phyloP scores from a whole-genome alignment of 495 filamentous ascomycete species.

The Penicillium simplicissimum region DNA sequence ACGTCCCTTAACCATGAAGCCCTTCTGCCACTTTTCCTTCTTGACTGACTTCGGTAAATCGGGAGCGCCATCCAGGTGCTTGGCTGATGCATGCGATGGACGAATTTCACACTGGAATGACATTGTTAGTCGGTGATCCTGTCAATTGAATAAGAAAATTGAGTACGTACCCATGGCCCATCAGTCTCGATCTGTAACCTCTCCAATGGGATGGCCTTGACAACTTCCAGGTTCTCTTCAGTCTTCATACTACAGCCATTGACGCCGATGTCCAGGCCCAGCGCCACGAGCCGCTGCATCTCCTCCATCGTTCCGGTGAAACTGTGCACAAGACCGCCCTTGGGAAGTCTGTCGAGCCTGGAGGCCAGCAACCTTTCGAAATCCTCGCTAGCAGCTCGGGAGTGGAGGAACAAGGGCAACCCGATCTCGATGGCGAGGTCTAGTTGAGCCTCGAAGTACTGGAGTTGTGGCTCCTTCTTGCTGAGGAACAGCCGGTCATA shows the following conservation, averaged over 20 bases:
- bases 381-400: slow-evolving; percentile 76
- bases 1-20: slow-evolving; percentile 81
- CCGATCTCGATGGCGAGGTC: slow-evolving; percentile 75
- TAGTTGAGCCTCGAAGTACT: slow-evolving; percentile 80
- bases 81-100: slow-evolving; percentile 53
- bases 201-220: slow-evolving; percentile 70
- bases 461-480: slow-evolving; percentile 72
- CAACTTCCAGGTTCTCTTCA: slow-evolving; percentile 80
- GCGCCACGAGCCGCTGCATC: slow-evolving; percentile 70
- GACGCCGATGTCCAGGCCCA: slow-evolving; percentile 81
- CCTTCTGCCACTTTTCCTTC: slow-evolving; percentile 89
- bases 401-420: slow-evolving; percentile 88
- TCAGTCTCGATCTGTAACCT: slow-evolving; percentile 89
- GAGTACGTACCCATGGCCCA: slow-evolving; percentile 71
- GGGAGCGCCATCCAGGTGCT: slow-evolving; percentile 47
- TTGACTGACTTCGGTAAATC: slow-evolving; percentile 65
- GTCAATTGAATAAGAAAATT: too few relatives aligned
- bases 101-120: slow-evolving; percentile 53
- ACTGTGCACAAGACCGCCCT: slow-evolving; percentile 80
- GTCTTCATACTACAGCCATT: slow-evolving; percentile 95
- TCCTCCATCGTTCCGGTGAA: slow-evolving; percentile 87
- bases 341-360: slow-evolving; percentile 58
- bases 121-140: neutral
- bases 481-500: slow-evolving; percentile 87
- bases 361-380: slow-evolving; percentile 67